phyloP scores from a whole-genome alignment of 257 asterid species.

The Vinca minor region DNA sequence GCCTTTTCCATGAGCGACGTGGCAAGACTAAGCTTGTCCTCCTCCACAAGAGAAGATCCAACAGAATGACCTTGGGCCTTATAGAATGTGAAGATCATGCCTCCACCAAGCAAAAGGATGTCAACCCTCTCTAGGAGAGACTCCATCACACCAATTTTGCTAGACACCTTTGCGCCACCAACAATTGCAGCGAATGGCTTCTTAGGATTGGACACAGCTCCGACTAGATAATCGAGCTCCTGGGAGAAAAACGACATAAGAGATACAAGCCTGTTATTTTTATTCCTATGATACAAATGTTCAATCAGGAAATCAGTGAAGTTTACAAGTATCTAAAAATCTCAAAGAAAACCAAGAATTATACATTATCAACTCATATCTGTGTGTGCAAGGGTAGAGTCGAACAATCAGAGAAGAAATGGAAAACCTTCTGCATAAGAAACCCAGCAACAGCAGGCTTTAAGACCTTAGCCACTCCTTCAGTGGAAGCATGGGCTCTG shows the following conservation, averaged over 20 bases:
- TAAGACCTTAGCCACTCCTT: conserved; percentile 45
- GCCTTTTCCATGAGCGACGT: conserved; percentile 66
- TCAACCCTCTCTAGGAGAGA: conserved; percentile 64
- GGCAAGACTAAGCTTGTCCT: conserved; percentile 75
- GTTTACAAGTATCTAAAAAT: neutral
- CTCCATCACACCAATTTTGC: conserved; percentile 66
- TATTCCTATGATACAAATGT: neutral
- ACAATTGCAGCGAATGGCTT: conserved; percentile 88
- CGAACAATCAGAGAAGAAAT: neutral
- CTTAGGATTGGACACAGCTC: conserved; percentile 71
- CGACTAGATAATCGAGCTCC: conserved; percentile 82
- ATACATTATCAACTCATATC: neutral
- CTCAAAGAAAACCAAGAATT: neutral
- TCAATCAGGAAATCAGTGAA: neutral
- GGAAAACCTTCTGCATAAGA: conserved; percentile 44
- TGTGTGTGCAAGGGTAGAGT: neutral
- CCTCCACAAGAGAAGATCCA: conserved; percentile 78
- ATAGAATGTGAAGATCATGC: conserved; percentile 78
- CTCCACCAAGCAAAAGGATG: conserved; percentile 71
- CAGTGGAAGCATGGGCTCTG: conserved; percentile 55
- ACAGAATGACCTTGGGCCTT: conserved; percentile 73
- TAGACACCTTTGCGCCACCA: conserved; percentile 79
- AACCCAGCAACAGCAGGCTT: conserved; percentile 49
- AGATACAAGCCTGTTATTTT: neutral
- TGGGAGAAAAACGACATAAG: conserved; percentile 17